phyloP scores from a whole-genome alignment of 2,329 filamentous ascomycete species.

The Botrytis galanthina region DNA sequence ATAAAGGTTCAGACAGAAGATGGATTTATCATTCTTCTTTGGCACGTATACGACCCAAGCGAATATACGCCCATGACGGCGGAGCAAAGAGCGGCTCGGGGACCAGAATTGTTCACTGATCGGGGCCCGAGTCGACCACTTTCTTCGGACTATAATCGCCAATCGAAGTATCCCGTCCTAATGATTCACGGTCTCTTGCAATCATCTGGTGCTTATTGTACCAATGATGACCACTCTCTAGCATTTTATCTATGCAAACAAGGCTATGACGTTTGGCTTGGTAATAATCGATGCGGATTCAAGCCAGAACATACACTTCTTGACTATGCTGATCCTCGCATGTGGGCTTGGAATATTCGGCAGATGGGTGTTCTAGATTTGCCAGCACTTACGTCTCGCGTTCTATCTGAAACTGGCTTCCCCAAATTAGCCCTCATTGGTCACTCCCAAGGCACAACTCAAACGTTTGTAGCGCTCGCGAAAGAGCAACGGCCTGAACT shows the following conservation, averaged over 20 bases:
- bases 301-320: slow-evolving; percentile 72
- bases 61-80: slow-evolving; percentile 59
- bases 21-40: slow-evolving; percentile 84
- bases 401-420: slow-evolving; percentile 80
- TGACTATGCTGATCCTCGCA: slow-evolving; percentile 72
- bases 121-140: slow-evolving; percentile 40
- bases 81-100: slow-evolving; percentile 52
- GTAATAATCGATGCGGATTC: slow-evolving; percentile 89
- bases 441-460: slow-evolving; percentile 88
- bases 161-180: slow-evolving; percentile 72
- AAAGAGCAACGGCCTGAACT: slow-evolving; percentile 87
- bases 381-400: slow-evolving; percentile 73
- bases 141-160: slow-evolving; percentile 35
- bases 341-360: slow-evolving; percentile 96
- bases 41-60: slow-evolving; percentile 83
- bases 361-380: slow-evolving; percentile 92
- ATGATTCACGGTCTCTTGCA: slow-evolving; percentile 88
- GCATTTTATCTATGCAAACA: slow-evolving; percentile 91
- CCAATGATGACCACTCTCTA: slow-evolving; percentile 83
- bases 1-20: slow-evolving; percentile 90
- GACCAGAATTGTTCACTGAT: slow-evolving; percentile 61
- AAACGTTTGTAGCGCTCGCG: slow-evolving; percentile 82
- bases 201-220: slow-evolving; percentile 83
- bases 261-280: slow-evolving; percentile 93
- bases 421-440: slow-evolving; percentile 77